These are phyloP conservation scores for Lepidium didymum DNA, from an alignment of 345 rosid genomes.

Conservation along the genomic window DNA sequence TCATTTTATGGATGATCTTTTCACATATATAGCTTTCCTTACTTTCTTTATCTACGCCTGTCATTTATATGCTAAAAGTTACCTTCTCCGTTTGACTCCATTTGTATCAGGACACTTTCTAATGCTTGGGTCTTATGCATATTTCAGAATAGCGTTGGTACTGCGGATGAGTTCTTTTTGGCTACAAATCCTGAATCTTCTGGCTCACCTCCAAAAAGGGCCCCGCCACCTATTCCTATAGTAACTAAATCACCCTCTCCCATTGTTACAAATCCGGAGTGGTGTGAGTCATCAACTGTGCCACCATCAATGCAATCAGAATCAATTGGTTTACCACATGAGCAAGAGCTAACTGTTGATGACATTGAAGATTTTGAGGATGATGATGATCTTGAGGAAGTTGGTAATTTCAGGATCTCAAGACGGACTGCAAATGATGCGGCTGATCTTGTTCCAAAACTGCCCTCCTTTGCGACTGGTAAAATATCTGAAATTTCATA, in stretches of 20 bases:
- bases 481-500: slow-evolving; percentile 9
- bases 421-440: slow-evolving; percentile 67
- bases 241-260: slow-evolving; percentile 40
- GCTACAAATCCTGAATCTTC: slow-evolving; percentile 73
- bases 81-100: not conserved
- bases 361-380: slow-evolving; percentile 97
- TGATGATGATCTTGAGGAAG: slow-evolving; percentile 59
- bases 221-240: slow-evolving; percentile 65
- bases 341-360: slow-evolving; percentile 85
- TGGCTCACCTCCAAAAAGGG: slow-evolving; percentile 92
- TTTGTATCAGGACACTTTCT: not conserved
- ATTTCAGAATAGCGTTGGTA: slow-evolving; percentile 58
- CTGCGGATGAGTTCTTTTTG: slow-evolving; percentile 82
- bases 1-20: not conserved
- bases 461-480: slow-evolving; percentile 90
- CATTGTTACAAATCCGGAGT: slow-evolving; percentile 23
- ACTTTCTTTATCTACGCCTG: not conserved
- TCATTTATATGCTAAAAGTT: not conserved
- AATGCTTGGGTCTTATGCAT: slow-evolving; percentile 1
- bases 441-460: slow-evolving; percentile 61
- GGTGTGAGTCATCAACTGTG: slow-evolving; percentile 41
- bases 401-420: slow-evolving; percentile 57
- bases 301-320: slow-evolving; percentile 54
- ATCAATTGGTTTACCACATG: slow-evolving; percentile 62
- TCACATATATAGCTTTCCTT: not conserved